phyloP scores from a whole-genome alignment of 805 yeast species.

The Candida maesae region DNA sequence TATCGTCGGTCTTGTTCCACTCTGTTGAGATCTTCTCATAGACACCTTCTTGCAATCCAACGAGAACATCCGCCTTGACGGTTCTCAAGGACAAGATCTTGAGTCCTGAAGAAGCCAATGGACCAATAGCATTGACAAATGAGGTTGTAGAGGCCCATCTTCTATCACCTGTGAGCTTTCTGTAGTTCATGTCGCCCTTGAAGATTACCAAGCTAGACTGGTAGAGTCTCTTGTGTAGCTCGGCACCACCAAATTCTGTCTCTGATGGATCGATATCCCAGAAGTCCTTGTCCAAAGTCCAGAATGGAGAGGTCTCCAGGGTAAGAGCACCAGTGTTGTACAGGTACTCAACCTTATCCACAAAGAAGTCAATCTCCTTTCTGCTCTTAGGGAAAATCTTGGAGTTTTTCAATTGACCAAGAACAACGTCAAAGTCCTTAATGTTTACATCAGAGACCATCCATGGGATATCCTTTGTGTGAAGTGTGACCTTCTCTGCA shows the following conservation, averaged over 20 bases:
- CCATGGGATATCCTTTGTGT: slow-evolving; percentile 92
- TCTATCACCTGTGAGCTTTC: slow-evolving; percentile 90
- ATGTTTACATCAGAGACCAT: slow-evolving; percentile 95
- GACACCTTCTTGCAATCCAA: slow-evolving; percentile 71
- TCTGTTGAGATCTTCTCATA: slow-evolving; percentile 60
- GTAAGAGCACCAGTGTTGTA: slow-evolving; percentile 44
- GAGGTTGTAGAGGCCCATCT: slow-evolving; percentile 82
- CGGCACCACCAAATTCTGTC: slow-evolving; percentile 52
- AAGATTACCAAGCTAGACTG: slow-evolving; percentile 71
- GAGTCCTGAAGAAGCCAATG: slow-evolving; percentile 58
- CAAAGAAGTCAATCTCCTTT: slow-evolving; percentile 45
- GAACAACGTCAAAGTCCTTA: slow-evolving; percentile 62
- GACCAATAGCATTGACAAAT: slow-evolving; percentile 66
- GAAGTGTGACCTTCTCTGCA: slow-evolving; percentile 63
- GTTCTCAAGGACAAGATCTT: slow-evolving; percentile 79
- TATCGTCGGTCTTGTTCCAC: slow-evolving; percentile 61
- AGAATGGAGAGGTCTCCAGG: slow-evolving; percentile 64
- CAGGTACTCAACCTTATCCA: slow-evolving; percentile 41
- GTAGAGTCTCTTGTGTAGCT: slow-evolving; percentile 55
- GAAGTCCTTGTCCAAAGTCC: slow-evolving; percentile 81
- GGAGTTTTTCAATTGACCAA: slow-evolving; percentile 52
- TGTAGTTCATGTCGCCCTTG: slow-evolving; percentile 94
- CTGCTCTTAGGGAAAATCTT: slow-evolving; percentile 46
- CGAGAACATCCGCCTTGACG: slow-evolving; percentile 93
- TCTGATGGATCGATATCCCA: slow-evolving; percentile 61